A percentile compares a stretch with the other conserved stretches of the same genome.
Evolutionary conservation across 108 stramenopile genomes (phyloP).

Genomic region (Cyclotella cryptica): DNA sequence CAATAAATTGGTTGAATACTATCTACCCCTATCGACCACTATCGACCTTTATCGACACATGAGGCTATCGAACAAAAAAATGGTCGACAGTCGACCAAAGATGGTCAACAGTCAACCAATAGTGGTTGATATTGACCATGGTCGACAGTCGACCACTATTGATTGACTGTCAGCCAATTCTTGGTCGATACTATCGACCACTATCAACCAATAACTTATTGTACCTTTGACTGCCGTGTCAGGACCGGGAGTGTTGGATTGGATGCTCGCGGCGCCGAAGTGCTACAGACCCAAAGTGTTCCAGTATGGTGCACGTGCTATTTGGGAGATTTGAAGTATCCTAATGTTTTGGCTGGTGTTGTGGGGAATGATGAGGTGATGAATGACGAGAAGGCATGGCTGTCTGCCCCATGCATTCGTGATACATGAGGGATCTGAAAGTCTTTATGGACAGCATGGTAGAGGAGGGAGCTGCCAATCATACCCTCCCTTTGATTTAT

Average conservation of each 20-base stretch:
- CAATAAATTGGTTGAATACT: too few relatives aligned
- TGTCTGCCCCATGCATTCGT: constrained; percentile 62
- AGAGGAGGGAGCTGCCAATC: constrained; percentile 3
- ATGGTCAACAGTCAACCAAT: too few relatives aligned
- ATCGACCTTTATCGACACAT: too few relatives aligned
- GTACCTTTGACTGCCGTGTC: constrained; percentile 59
- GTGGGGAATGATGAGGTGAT: constrained; percentile 81
- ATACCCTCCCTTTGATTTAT: constrained; percentile 62
- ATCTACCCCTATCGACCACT: too few relatives aligned
- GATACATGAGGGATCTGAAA: constrained; percentile 62
- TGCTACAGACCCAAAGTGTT: constrained; percentile 58
- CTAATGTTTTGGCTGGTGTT: constrained; percentile 67
- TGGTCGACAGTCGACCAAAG: too few relatives aligned
- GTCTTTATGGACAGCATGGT: constrained; percentile 42
- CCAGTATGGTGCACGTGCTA: constrained; percentile 45
- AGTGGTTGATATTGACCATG: too few relatives aligned
- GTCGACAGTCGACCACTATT: too few relatives aligned
- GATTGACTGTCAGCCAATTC: too few relatives aligned
- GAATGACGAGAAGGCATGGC: constrained; percentile 55
- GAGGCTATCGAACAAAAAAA: too few relatives aligned
- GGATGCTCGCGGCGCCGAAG: constrained; percentile 47
- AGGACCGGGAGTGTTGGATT: constrained; percentile 60
- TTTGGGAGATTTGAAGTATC: constrained; percentile 41
- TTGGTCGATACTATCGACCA: too few relatives aligned
- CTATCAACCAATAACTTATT: too few relatives aligned